phyloP scores from a whole-genome alignment of 73 alveolate species.

The Uronychia setigera region DNA sequence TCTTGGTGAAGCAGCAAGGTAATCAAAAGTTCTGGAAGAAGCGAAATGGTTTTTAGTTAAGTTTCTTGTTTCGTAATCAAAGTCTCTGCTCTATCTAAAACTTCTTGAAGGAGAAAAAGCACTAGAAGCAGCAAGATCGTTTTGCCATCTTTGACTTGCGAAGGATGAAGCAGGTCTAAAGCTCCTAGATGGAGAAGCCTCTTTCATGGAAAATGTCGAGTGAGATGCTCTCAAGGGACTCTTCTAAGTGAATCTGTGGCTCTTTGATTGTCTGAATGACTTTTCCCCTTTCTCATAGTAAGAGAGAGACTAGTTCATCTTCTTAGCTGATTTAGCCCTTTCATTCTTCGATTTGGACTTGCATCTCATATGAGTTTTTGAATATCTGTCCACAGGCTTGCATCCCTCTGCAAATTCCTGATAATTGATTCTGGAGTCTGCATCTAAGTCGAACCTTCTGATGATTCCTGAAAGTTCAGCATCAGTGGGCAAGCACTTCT shows the following conservation, averaged over 20 bases:
- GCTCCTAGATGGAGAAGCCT: not conserved
- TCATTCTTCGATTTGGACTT: not conserved
- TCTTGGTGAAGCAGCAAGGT: not conserved
- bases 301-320: not conserved
- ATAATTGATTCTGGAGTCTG: constrained; percentile 45
- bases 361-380: not conserved
- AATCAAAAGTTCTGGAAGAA: not conserved
- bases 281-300: not conserved
- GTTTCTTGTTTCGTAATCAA: not conserved
- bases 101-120: not conserved
- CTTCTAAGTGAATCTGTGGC: not conserved
- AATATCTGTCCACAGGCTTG: constrained; percentile 30
- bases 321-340: not conserved
- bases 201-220: too few species aligned
- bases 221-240: not conserved
- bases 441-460: constrained; percentile 65
- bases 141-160: not conserved
- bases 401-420: constrained; percentile 52
- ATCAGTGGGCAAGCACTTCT: constrained; percentile 18
- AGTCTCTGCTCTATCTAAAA: not conserved
- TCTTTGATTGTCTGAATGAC: not conserved
- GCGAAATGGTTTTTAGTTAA: not conserved
- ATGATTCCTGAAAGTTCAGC: constrained; percentile 42
- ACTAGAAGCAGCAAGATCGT: too few species aligned
- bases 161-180: not conserved